Percentiles rank a stretch among this genome's conserved stretches.
Conservation (phyloP, 1,284 basidiomycete species). For the Heimioporus punctisporus region DNA sequence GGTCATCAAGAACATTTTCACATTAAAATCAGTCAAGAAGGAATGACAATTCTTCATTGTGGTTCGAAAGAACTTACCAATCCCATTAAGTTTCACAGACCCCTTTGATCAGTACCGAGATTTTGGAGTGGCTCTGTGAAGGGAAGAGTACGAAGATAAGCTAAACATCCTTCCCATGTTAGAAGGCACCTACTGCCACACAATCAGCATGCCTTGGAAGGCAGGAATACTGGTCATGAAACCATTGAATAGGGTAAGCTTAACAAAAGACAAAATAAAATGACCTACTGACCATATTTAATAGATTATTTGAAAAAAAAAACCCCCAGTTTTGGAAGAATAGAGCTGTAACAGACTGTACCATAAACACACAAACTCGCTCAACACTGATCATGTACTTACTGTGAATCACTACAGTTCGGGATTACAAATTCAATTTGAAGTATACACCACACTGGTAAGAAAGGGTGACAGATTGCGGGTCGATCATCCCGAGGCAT, state of each 20-base stretch:
- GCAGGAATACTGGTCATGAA: neutral
- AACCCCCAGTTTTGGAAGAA: no score
- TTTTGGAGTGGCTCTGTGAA: neutral
- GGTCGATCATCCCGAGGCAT: no score
- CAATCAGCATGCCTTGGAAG: neutral
- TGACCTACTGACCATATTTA: no score
- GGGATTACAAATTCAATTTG: no score
- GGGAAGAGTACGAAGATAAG: neutral
- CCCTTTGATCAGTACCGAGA: neutral
- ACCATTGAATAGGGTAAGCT: neutral
- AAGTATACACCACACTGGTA: no score
- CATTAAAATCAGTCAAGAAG: neutral
- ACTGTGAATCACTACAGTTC: no score
- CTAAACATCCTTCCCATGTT: neutral
- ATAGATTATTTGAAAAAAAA: no score
- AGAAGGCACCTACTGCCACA: neutral
- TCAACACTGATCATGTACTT: no score
- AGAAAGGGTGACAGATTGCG: no score
- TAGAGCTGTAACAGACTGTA: no score
- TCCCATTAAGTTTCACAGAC: neutral
- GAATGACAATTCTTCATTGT: neutral
- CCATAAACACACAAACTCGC: no score
- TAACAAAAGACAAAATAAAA: neutral
- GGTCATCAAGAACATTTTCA: neutral
- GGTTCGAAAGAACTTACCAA: neutral